Conservation (phyloP, 345 rosid species). For the Acer negundo region DNA sequence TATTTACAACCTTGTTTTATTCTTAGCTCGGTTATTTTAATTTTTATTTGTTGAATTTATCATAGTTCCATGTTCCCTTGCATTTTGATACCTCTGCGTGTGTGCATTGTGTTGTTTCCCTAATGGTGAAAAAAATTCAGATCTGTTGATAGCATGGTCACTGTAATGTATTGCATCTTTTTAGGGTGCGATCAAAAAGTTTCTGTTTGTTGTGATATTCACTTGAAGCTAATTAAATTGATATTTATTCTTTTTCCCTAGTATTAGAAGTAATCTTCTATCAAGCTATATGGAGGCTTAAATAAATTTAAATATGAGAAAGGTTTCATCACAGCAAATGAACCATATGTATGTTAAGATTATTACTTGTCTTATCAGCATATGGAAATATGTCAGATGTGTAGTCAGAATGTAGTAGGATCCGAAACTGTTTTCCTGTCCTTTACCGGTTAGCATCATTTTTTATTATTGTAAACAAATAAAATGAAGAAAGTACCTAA, state of each 20-base stretch:
- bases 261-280: neutral
- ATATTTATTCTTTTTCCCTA: neutral
- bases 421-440: neutral
- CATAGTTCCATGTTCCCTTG: neutral
- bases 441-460: neutral
- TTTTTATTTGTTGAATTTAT: constrained; percentile 6
- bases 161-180: neutral
- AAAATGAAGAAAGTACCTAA: too few relatives aligned
- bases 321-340: neutral
- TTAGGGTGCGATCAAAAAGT: neutral
- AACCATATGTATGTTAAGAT: neutral
- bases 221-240: neutral
- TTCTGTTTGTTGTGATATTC: neutral
- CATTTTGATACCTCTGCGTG: neutral
- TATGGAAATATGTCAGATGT: neutral
- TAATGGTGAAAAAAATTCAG: neutral
- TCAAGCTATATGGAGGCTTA: neutral
- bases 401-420: neutral
- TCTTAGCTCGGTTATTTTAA: neutral
- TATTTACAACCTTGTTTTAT: constrained; percentile 13
- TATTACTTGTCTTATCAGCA: neutral
- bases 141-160: neutral
- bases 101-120: neutral
- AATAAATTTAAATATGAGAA: neutral
- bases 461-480: too few relatives aligned